Conservation (phyloP, 495 filamentous ascomycete genomes). For the Saxophila tyrrhenica region DNA sequence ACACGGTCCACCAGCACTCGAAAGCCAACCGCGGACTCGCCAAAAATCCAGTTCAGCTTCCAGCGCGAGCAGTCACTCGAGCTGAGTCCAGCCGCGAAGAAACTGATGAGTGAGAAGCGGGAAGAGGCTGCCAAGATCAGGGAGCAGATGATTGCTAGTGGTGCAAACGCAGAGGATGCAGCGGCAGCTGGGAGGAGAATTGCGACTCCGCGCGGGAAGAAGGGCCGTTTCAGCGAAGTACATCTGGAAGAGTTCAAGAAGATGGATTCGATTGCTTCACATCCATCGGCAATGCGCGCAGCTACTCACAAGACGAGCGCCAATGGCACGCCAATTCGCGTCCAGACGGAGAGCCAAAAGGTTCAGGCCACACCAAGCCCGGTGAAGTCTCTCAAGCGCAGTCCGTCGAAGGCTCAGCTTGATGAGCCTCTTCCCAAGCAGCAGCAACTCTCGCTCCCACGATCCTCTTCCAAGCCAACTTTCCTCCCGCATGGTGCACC, state of each 20-base stretch:
- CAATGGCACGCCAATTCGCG: slow-evolving; percentile 28
- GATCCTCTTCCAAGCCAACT: slow-evolving; percentile 31
- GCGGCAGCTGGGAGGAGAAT: slow-evolving; percentile 51
- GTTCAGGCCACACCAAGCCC: not conserved
- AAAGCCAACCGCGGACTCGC: slow-evolving; percentile 32
- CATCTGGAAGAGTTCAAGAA: slow-evolving; percentile 87
- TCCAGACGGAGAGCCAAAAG: not conserved
- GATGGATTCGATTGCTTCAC: slow-evolving; percentile 88
- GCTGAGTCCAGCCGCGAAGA: slow-evolving; percentile 61
- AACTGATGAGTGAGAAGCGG: slow-evolving; percentile 66
- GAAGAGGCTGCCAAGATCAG: slow-evolving; percentile 59
- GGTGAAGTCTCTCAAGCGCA: slow-evolving; percentile 54
- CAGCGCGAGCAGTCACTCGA: slow-evolving; percentile 42
- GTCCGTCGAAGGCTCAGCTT: slow-evolving; percentile 61
- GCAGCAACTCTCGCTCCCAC: slow-evolving; percentile 11
- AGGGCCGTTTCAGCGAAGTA: slow-evolving; percentile 62
- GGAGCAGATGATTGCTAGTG: slow-evolving; percentile 42
- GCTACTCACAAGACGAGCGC: slow-evolving; percentile 30
- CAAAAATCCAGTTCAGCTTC: slow-evolving; percentile 67
- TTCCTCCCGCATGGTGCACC: no score
- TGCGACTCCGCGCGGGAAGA: slow-evolving; percentile 64
- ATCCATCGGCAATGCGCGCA: slow-evolving; percentile 67
- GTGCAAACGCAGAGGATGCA: slow-evolving; percentile 20
- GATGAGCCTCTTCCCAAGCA: slow-evolving; percentile 34
- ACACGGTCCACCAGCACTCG: slow-evolving; percentile 14